These are phyloP conservation scores for Venturiaceae sp. DNA, from an alignment of 2,329 filamentous ascomycete genomes.

Conservation along the genomic window DNA sequence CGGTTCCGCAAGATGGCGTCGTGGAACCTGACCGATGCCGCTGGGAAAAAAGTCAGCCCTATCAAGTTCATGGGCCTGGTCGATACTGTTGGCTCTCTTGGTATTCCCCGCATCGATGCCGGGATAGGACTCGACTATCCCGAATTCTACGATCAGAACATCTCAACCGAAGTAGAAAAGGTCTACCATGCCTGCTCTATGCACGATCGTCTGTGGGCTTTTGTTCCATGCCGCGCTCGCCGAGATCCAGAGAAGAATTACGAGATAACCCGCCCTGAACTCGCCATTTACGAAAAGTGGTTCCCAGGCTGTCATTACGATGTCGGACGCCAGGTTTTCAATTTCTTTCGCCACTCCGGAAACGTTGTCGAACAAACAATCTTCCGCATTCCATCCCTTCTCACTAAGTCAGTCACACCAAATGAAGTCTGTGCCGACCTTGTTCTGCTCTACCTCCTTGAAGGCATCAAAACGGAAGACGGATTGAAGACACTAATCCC, in stretches of 20 bases:
- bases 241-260: constrained; percentile 9
- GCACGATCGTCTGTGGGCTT: constrained; percentile 24
- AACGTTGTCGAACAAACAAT: constrained; percentile 19
- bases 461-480: constrained; percentile 14
- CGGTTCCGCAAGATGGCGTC: constrained; percentile 3
- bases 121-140: constrained; percentile 25
- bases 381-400: constrained; percentile 17
- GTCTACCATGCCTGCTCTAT: constrained; percentile 22
- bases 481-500: constrained; percentile 8
- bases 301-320: constrained; percentile 29
- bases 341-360: constrained; percentile 19
- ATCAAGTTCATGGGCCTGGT: constrained; percentile 19
- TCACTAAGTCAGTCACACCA: constrained; percentile 20
- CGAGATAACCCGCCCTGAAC: constrained; percentile 8
- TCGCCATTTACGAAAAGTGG: constrained; percentile 20
- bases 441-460: constrained; percentile 20
- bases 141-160: constrained; percentile 24
- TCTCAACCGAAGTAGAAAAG: constrained; percentile 21
- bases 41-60: not conserved
- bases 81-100: constrained; percentile 35
- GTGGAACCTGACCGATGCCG: constrained; percentile 12
- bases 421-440: constrained; percentile 23
- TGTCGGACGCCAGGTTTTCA: constrained; percentile 23
- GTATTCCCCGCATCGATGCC: constrained; percentile 33
- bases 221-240: constrained; percentile 22